Conservation (phyloP, 495 filamentous ascomycete species). For the Podospora didyma region DNA sequence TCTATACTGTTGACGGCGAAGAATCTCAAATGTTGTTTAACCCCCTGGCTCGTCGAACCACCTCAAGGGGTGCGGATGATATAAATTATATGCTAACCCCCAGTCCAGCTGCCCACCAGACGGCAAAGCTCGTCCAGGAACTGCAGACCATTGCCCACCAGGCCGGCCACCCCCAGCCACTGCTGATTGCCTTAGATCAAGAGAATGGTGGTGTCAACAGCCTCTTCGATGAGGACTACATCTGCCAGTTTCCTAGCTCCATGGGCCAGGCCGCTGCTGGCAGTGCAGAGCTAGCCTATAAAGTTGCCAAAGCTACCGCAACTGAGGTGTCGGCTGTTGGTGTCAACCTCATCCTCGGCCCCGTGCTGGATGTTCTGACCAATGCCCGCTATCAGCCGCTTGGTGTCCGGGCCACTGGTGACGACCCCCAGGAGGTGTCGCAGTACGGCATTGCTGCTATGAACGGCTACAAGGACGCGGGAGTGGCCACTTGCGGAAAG, state of each 20-base stretch:
- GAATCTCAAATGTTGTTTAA: constrained; percentile 73
- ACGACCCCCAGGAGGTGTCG: constrained; percentile 87
- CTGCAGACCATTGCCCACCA: constrained; percentile 83
- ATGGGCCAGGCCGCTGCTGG: constrained; percentile 89
- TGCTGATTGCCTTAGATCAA: constrained; percentile 83
- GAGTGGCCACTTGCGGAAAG: constrained; percentile 80
- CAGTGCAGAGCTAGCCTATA: constrained; percentile 70
- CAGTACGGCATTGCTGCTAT: constrained; percentile 82
- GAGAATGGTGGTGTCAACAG: constrained; percentile 96
- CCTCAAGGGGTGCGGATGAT: neutral
- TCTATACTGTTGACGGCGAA: constrained; percentile 78
- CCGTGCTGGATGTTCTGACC: constrained; percentile 84
- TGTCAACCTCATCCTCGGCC: constrained; percentile 86
- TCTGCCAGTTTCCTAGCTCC: constrained; percentile 84
- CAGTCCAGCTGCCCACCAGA: constrained; percentile 70
- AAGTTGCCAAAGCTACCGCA: constrained; percentile 80
- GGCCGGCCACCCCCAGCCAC: constrained; percentile 78
- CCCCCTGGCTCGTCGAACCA: constrained; percentile 10
- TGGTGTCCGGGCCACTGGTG: constrained; percentile 76
- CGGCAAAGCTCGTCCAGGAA: constrained; percentile 75
- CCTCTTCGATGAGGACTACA: constrained; percentile 85
- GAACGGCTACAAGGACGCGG: constrained; percentile 84
- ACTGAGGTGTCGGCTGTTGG: constrained; percentile 82
- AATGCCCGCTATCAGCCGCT: constrained; percentile 84
- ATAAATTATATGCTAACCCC: neutral